Percentiles rank a stretch among this genome's conserved stretches.
phyloP scores from a whole-genome alignment of 768 basidiomycete species.

The Mycena kentingensis region DNA sequence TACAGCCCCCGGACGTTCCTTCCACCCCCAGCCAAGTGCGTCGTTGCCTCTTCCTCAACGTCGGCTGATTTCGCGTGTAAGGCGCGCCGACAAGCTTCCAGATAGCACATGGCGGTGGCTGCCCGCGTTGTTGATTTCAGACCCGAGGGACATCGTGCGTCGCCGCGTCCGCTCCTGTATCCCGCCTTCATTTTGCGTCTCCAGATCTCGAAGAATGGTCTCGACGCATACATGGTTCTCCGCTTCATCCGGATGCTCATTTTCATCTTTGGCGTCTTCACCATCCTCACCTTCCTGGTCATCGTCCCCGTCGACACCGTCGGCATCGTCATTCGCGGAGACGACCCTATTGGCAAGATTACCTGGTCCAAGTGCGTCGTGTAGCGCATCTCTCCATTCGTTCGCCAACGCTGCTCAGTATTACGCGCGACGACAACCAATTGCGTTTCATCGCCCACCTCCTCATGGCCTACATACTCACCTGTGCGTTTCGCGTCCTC shows the following conservation, averaged over 20 bases:
- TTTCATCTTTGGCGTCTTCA: constrained; percentile 55
- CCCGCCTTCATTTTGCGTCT: neutral
- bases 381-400: too few species aligned
- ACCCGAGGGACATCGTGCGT: constrained; percentile 49
- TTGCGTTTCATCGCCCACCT: constrained; percentile 59
- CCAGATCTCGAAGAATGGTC: constrained; percentile 60
- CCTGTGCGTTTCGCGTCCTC: constrained; percentile 40
- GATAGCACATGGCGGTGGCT: constrained; percentile 53
- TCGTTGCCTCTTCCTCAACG: constrained; percentile 2
- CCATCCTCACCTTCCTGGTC: constrained; percentile 61
- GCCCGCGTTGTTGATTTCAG: constrained; percentile 43
- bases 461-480: constrained; percentile 50
- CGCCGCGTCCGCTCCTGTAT: neutral
- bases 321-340: constrained; percentile 36
- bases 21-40: constrained; percentile 57
- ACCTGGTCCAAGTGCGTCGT: constrained; percentile 54
- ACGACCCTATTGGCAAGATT: constrained; percentile 42
- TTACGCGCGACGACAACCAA: constrained; percentile 38
- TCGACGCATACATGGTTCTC: constrained; percentile 67
- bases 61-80: constrained; percentile 35
- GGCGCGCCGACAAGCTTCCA: constrained; percentile 47
- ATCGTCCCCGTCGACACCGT: constrained; percentile 59
- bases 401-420: constrained; percentile 26
- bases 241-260: constrained; percentile 67
- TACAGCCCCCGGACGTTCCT: constrained; percentile 65